Base-by-base conservation (phyloP, 2,329 filamentous ascomycete genomes). In the Chrysoporthe cubensis region DNA sequence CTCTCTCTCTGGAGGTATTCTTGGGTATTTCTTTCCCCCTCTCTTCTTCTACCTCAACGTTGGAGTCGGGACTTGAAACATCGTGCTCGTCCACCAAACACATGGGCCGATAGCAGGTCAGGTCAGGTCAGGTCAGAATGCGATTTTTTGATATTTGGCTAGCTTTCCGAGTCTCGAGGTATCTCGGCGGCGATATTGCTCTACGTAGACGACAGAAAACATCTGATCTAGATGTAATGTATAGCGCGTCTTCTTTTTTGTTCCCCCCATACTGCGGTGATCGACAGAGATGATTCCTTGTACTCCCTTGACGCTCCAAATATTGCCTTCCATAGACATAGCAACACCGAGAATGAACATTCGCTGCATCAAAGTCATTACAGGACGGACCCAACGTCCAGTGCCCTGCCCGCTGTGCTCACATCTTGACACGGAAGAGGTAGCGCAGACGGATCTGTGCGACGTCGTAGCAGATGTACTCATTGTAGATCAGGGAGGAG, bases 401-500 rank as follows among this genome's bases (percentile, higher is more conserved):
- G 14, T 16, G 7, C 16, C n/a, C 26, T n/a, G 13, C 40, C 2
- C 9, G 13, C 6, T 43, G 7, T 21, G 8, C 26, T 68, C 62
- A 80, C 79, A 87, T 84, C 74, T 83, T 84, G 60, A 92, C 86
- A 6, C 87, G 84, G 74, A 93, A 85, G 4, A 93, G 81, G 73
- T 93, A 93, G 5, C 90, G 85, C 5, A 93, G 81, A 56, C 88
- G 88, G 44, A 93, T 84, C 76, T 93, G 91, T 0, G 88, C 82
- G 3, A 91, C 80, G 71, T 93, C 85, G 73, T 93, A 93, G 63
- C 83, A 84, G 70, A 93, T 92, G 76, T 89, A 93, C 79, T 93
- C 91, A 74, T 93, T 93, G 79, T 93, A 93, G 62, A 79, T 76
- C 32, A 93, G 80, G 40, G 76, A 78, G 0, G 86, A 83, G 0